Base-by-base conservation (phyloP, 345 rosid species). In the Gossypium ekmanianum region DNA sequence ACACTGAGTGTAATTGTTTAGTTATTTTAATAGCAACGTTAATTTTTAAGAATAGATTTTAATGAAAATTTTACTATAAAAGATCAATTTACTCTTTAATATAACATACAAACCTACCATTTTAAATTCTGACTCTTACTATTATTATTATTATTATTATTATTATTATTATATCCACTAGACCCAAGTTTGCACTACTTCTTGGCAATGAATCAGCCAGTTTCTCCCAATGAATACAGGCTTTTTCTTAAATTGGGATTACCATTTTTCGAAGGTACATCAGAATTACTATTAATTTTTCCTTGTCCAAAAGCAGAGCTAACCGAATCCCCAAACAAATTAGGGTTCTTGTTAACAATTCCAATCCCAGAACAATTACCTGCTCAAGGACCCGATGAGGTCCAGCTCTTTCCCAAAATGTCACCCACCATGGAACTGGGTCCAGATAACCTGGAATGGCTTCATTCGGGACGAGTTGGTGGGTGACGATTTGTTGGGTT, bases 391-490 rank as follows among this genome's bases (percentile, higher is more conserved):
- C 89, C 88, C 2, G 88, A 34, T 3, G 97, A 83, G 6, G 79
- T 68, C 98, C 97, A 94, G 74, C 89, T 91, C 86, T 88, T 94
- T 39, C 98, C 98, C 44, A 74, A 87, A 67, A 94, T 94, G 81
- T 92, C 98, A 0, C 97, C 97, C 14, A 86, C 92, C 97, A 91
- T 91, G 2, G 98, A 88, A 71, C 82, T 73, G 61, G 94, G 94
- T 8, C 89, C 90, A 26, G 74, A 82, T 58, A 86, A 57, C 68
- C 78, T 88, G 0, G 86, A 48, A 76, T 64, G 57, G 86, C 51
- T 68, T 78, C 94, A 68, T 74, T 71, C 18, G 90, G 86, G 18
- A 89, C 89, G 9, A 93, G 91, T 48, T 89, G 93, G 80, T 94
- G 98, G 8, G 97, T 90, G 97, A 81, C 18, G 97, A 92, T 81